Evolutionary conservation across 345 rosid species (phyloP).

Genomic region (Salix purpurea): DNA sequence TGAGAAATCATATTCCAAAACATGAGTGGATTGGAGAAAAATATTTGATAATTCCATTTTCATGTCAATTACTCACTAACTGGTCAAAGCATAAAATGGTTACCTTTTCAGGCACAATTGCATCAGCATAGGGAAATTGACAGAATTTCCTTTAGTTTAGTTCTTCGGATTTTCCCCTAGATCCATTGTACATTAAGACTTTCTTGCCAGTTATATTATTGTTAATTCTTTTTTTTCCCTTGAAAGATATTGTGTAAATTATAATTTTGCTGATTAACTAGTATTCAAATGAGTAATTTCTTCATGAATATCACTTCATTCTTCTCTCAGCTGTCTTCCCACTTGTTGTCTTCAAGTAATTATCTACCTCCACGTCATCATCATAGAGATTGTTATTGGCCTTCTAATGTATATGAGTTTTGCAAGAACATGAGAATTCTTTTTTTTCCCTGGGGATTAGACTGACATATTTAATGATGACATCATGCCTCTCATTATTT

Average conservation of each 20-base stretch:
- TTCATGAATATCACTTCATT: background rate
- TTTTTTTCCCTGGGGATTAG: conserved; percentile 3
- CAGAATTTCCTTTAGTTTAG: background rate
- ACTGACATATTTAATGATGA: background rate
- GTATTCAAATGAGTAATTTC: background rate
- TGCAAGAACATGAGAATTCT: conserved; percentile 7
- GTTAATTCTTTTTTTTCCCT: background rate
- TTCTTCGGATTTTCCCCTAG: background rate
- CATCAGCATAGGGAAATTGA: background rate
- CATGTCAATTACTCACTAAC: background rate
- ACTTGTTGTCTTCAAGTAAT: conserved; percentile 11
- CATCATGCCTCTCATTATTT: conserved; percentile 3
- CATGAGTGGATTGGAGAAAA: background rate
- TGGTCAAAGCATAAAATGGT: background rate
- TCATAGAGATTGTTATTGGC: conserved; percentile 12
- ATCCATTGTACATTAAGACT: background rate
- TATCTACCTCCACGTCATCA: conserved; percentile 2
- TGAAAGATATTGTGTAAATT: background rate
- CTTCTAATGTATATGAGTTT: background rate
- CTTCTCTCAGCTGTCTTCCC: conserved; percentile 8
- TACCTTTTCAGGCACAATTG: background rate
- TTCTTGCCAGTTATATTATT: background rate
- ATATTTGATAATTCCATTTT: background rate
- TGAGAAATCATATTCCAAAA: background rate
- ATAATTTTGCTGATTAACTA: background rate